Evolutionary conservation across 371 early-diverging fungal genomes (phyloP).

Genomic region (Saksenaea oblongispora): DNA sequence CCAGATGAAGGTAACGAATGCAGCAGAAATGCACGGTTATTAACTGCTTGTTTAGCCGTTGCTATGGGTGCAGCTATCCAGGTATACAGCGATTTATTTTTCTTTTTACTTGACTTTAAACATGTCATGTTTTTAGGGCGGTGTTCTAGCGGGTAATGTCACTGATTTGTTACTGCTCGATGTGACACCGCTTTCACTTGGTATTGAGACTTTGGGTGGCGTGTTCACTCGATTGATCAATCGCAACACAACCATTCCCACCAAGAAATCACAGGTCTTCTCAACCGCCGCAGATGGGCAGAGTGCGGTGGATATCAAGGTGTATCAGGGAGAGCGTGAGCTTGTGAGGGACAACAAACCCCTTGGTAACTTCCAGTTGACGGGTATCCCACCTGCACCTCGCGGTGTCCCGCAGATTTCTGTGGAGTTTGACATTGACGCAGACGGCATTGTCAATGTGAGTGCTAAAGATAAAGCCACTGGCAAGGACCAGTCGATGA

Average conservation of each 20-base stretch:
- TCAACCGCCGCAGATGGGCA: slow-evolving; percentile 98
- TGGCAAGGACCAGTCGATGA: slow-evolving; percentile 85
- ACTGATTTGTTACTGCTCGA: slow-evolving; percentile 92
- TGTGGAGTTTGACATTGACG: slow-evolving; percentile 96
- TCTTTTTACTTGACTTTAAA: no score
- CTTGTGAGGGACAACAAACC: slow-evolving; percentile 93
- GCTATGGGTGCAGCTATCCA: slow-evolving; percentile 98
- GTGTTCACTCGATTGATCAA: slow-evolving; percentile 93
- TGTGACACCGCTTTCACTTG: slow-evolving; percentile 96
- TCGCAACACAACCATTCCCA: slow-evolving; percentile 97
- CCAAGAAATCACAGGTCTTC: slow-evolving; percentile 96
- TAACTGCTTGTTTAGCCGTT: slow-evolving; percentile 61
- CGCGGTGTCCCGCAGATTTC: slow-evolving; percentile 84
- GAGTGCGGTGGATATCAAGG: slow-evolving; percentile 92
- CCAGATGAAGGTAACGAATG: slow-evolving; percentile 78
- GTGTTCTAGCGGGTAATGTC: slow-evolving; percentile 89
- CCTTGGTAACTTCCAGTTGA: slow-evolving; percentile 92
- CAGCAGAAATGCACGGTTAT: background rate
- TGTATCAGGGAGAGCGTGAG: slow-evolving; percentile 98
- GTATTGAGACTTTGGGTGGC: slow-evolving; percentile 94
- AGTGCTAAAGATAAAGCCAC: slow-evolving; percentile 93
- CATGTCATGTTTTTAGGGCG: no score
- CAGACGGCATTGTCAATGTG: slow-evolving; percentile 96
- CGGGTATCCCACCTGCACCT: slow-evolving; percentile 78
- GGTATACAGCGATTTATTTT: slow-evolving; percentile 11